Percentiles rank a stretch among this genome's conserved stretches.
These are phyloP conservation scores for Gyrodon lividus DNA, from an alignment of 768 basidiomycete genomes.

Conservation along the genomic window DNA sequence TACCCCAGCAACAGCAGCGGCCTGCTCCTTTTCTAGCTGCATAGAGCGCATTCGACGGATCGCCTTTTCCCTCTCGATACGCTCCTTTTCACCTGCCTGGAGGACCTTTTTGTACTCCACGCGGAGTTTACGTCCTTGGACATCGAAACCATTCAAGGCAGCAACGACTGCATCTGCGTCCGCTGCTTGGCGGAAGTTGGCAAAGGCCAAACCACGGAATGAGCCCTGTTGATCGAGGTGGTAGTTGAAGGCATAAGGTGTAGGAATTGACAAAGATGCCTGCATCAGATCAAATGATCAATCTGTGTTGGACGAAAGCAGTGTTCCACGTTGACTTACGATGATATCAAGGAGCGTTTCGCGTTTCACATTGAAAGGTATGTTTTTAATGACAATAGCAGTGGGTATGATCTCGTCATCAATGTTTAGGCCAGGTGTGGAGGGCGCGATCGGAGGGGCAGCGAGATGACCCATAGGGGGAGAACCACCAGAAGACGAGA, in stretches of 20 bases:
- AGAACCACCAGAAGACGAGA: constrained; percentile 84
- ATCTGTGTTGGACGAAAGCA: not conserved
- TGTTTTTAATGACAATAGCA: constrained; percentile 99
- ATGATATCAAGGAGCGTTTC: constrained; percentile 97
- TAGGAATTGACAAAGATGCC: constrained; percentile 90
- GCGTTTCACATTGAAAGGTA: constrained; percentile 97
- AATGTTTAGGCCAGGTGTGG: constrained; percentile 48
- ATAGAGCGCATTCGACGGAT: constrained; percentile 97
- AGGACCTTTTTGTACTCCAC: constrained; percentile 99
- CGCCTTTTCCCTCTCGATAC: constrained; percentile 98
- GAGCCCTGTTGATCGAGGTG: constrained; percentile 95
- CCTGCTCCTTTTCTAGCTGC: constrained; percentile 86
- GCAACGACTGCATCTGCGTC: constrained; percentile 96
- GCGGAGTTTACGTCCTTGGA: constrained; percentile 94
- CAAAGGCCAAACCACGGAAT: constrained; percentile 97
- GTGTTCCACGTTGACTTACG: constrained; percentile 48
- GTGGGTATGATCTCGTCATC: constrained; percentile 98
- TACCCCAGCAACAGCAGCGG: constrained; percentile 17
- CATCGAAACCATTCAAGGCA: constrained; percentile 94
- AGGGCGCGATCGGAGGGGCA: constrained; percentile 46
- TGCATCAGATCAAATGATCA: constrained; percentile 32
- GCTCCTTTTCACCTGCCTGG: constrained; percentile 98
- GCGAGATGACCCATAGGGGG: constrained; percentile 54
- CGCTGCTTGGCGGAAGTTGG: constrained; percentile 88
- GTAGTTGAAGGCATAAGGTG: constrained; percentile 99